Conservation (phyloP, 164 flowering plant genomes). For the Chimonanthus salicifolius region DNA sequence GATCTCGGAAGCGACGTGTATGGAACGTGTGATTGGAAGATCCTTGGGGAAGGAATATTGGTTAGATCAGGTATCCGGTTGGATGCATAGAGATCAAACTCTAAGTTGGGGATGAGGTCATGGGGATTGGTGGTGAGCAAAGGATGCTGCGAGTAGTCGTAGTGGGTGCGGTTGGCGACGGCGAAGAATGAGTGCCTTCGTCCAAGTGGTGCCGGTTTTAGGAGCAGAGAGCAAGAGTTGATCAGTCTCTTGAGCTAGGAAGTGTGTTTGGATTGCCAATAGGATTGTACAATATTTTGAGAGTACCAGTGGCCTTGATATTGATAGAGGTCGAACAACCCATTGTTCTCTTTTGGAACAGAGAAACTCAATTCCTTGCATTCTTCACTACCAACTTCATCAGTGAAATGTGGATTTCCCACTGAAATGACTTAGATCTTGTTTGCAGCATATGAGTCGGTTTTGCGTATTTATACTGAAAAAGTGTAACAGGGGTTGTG, state of each 20-base stretch:
- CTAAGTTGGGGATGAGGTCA: not conserved
- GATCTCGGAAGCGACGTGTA: not conserved
- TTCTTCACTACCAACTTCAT: too few species aligned
- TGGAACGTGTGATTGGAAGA: not conserved
- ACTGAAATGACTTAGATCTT: too few species aligned
- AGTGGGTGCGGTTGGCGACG: not conserved
- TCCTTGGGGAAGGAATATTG: not conserved
- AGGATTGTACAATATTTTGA: not conserved
- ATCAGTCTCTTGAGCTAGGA: conserved; percentile 8
- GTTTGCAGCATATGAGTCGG: too few species aligned
- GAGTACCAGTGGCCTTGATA: conserved; percentile 16
- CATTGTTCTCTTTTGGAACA: not conserved
- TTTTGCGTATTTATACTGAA: too few species aligned
- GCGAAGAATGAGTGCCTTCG: conserved; percentile 15
- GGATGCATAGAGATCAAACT: not conserved
- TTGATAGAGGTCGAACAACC: conserved; percentile 2
- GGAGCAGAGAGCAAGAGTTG: conserved; percentile 10
- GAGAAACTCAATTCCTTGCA: too few species aligned
- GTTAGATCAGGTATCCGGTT: not conserved
- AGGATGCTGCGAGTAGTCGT: not conserved
- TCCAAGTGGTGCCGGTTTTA: conserved; percentile 22
- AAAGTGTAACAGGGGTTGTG: too few species aligned
- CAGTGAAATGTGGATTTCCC: too few species aligned
- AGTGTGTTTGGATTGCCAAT: conserved; percentile 1
- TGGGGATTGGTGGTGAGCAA: not conserved